Evolutionary conservation across 169 alveolate genomes (phyloP).

Genomic region (Cryptosporidium sp.): DNA sequence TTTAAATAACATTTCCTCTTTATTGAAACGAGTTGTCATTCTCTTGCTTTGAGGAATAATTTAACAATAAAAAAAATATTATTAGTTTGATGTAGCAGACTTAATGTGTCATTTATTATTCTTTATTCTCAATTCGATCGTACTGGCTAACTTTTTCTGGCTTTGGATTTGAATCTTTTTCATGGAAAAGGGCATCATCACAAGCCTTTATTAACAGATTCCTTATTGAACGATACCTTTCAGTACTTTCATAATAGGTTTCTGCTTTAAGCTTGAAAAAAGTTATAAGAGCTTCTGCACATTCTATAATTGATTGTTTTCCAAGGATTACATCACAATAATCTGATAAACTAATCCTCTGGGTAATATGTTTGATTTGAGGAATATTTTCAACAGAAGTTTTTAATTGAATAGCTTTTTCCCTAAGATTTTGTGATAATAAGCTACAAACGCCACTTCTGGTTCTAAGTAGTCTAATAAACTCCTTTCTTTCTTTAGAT

Average conservation of each 20-base stretch:
- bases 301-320: constrained; percentile 60
- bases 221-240: constrained; percentile 25
- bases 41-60: background rate
- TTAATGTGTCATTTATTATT: background rate
- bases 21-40: background rate
- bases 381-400: constrained; percentile 33
- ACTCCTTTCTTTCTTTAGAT: constrained; percentile 23
- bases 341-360: constrained; percentile 28
- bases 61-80: background rate
- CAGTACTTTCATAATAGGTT: constrained; percentile 26
- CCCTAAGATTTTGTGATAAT: constrained; percentile 7
- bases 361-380: constrained; percentile 29
- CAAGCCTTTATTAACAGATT: constrained; percentile 38
- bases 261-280: constrained; percentile 50
- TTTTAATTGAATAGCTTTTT: constrained; percentile 48
- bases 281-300: constrained; percentile 52
- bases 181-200: constrained; percentile 15
- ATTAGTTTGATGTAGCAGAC: background rate
- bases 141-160: background rate
- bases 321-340: constrained; percentile 63
- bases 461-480: constrained; percentile 20
- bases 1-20: background rate
- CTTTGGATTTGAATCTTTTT: constrained; percentile 4
- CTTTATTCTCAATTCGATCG: constrained; percentile 3
- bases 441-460: constrained; percentile 60